Evolutionary conservation across 2,329 filamentous ascomycete genomes (phyloP).

Genomic region (Colletotrichum cuscutae): DNA sequence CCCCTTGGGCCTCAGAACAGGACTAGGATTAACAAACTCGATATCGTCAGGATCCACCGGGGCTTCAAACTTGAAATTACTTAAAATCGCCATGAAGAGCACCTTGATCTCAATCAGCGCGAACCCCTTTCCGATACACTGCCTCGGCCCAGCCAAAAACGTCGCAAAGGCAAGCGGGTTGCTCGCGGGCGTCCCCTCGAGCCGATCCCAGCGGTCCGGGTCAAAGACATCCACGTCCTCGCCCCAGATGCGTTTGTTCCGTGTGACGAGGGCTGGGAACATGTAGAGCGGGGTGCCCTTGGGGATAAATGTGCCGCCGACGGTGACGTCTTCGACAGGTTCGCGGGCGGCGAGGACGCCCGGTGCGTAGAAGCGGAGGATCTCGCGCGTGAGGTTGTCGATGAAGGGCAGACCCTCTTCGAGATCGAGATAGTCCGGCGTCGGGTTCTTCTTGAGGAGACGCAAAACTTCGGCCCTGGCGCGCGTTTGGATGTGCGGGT

Average conservation of each 20-base stretch:
- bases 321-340: slow-evolving; percentile 43
- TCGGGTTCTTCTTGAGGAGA: slow-evolving; percentile 48
- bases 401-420: slow-evolving; percentile 53
- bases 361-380: slow-evolving; percentile 52
- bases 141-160: slow-evolving; percentile 49
- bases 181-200: slow-evolving; percentile 36
- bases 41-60: slow-evolving; percentile 38
- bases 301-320: slow-evolving; percentile 47
- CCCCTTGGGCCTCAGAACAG: background rate
- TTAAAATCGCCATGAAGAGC: slow-evolving; percentile 45
- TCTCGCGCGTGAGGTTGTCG: slow-evolving; percentile 55
- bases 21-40: slow-evolving; percentile 28
- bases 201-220: slow-evolving; percentile 49
- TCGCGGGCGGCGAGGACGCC: slow-evolving; percentile 46
- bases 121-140: slow-evolving; percentile 50
- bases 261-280: slow-evolving; percentile 48
- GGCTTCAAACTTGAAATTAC: slow-evolving; percentile 43
- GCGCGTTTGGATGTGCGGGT: slow-evolving; percentile 49
- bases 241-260: slow-evolving; percentile 51
- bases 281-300: slow-evolving; percentile 49
- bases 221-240: slow-evolving; percentile 47
- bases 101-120: slow-evolving; percentile 51
- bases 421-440: slow-evolving; percentile 49
- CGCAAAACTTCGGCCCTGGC: slow-evolving; percentile 53
- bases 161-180: slow-evolving; percentile 46